Evolutionary conservation across 768 basidiomycete genomes (phyloP).

Genomic region (Sporobolomyces pararoseus): DNA sequence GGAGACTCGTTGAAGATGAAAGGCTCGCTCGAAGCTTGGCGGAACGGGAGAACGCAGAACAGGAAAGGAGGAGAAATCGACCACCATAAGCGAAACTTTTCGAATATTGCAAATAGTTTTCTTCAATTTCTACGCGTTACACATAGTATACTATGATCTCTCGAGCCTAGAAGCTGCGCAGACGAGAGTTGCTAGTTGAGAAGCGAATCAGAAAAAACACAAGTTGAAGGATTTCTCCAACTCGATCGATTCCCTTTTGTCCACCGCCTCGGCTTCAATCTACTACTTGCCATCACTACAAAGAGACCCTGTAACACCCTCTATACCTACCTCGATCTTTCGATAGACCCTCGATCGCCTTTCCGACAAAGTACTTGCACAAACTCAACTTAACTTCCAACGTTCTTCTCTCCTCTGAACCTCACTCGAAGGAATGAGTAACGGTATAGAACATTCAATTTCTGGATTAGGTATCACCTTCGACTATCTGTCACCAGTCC

Average conservation of each 20-base stretch:
- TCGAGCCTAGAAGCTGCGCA: not conserved
- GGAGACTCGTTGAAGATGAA: conserved; percentile 17
- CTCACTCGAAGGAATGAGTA: not conserved
- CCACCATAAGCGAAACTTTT: too few relatives aligned
- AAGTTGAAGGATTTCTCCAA: not conserved
- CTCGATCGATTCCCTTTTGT: too few relatives aligned
- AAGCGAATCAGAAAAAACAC: conserved; percentile 8
- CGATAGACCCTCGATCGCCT: too few relatives aligned
- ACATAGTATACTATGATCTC: too few relatives aligned
- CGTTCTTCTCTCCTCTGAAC: not conserved
- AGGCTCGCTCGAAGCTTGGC: conserved; percentile 25
- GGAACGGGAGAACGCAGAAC: conserved; percentile 15
- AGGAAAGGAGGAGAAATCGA: not conserved
- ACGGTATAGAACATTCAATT: conserved; percentile 1
- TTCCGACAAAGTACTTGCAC: too few relatives aligned
- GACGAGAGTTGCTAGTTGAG: conserved; percentile 1
- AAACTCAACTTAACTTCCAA: too few relatives aligned
- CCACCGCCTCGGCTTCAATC: not conserved
- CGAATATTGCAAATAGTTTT: too few relatives aligned
- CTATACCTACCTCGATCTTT: not conserved
- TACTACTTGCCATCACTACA: not conserved
- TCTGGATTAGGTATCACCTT: conserved; percentile 38
- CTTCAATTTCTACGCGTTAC: too few relatives aligned
- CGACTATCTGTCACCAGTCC: not conserved
- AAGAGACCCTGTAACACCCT: too few relatives aligned